Conservation (phyloP, 148 eudicot genomes). For the Nepenthes gracilis region DNA sequence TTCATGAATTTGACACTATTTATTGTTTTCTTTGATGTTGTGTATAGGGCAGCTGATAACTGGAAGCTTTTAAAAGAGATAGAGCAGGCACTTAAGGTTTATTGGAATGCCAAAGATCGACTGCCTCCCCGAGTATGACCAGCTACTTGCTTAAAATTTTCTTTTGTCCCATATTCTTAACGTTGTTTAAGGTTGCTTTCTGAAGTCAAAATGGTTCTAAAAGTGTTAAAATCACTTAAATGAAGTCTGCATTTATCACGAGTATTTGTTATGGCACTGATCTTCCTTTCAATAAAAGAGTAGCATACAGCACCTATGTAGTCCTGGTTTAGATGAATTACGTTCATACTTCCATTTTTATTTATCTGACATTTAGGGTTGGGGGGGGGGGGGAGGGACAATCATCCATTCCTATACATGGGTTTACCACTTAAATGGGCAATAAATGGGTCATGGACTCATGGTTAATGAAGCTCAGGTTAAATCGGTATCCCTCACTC, state of each 20-base stretch:
- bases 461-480: too few species aligned
- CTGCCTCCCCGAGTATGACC: conserved; percentile 86
- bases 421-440: too few species aligned
- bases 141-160: background rate
- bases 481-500: too few species aligned
- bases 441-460: too few species aligned
- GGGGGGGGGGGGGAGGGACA: too few species aligned
- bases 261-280: background rate
- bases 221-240: background rate
- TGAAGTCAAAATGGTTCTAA: background rate
- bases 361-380: too few species aligned
- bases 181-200: background rate
- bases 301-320: too few species aligned
- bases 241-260: background rate
- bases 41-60: conserved; percentile 63
- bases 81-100: conserved; percentile 81
- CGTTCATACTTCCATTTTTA: too few species aligned
- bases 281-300: too few species aligned
- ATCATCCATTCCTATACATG: too few species aligned
- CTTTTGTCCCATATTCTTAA: background rate
- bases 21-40: background rate
- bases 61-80: conserved; percentile 90
- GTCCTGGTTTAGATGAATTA: too few species aligned
- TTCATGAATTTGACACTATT: background rate
- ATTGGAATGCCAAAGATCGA: conserved; percentile 83